Base-by-base conservation (phyloP, 164 flowering plant species). In the Magnolia sinica region DNA sequence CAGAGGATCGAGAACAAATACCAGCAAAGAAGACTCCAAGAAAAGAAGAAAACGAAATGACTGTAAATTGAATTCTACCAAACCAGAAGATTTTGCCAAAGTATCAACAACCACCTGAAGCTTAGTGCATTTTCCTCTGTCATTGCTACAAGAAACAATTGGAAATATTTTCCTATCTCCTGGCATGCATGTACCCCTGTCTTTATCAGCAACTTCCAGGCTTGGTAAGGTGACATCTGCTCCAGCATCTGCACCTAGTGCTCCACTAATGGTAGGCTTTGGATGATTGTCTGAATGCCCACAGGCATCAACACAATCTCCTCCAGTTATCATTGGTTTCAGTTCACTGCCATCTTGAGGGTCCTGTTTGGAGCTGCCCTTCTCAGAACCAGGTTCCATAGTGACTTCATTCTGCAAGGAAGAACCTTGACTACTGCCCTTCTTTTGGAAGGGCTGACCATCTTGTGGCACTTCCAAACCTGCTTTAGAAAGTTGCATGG, bases 401-500 rank as follows among this genome's bases (percentile, higher is more conserved):
- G 31, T 20, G n/a, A 45, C 65, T 51, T 81, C 87, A 78, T 1
- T 66, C 73, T 77, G 84, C 84, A 50, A 72, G 20, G 75, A 72
- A 74, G n/a, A 74, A 72, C 9, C 73, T 61, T 63, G 68, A 72
- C 8, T 73, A 55, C 61, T 37, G 22, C 5, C 76, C 69, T 64
- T 81, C 71, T 73, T 84, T 82, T 85, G 86, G 23, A 71, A 64
- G 52, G 82, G 83, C 51, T n/a, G 82, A 65, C 80, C 87, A 82
- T 76, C 79, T 22, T 78, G 64, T 68, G 87, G 84, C 73, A 85
- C 78, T 74, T 85, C 87, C 37, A 94, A 68, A 59, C 97, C 98
- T 16, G 82, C 94, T 82, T 88, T 92, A 7, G 87, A 88, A 82
- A 89, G 88, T 52, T 88, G 88, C 13, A 91, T 74, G 2, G 83